These are phyloP conservation scores for Salvia splendens DNA, from an alignment of 257 asterid genomes.

Conservation along the genomic window DNA sequence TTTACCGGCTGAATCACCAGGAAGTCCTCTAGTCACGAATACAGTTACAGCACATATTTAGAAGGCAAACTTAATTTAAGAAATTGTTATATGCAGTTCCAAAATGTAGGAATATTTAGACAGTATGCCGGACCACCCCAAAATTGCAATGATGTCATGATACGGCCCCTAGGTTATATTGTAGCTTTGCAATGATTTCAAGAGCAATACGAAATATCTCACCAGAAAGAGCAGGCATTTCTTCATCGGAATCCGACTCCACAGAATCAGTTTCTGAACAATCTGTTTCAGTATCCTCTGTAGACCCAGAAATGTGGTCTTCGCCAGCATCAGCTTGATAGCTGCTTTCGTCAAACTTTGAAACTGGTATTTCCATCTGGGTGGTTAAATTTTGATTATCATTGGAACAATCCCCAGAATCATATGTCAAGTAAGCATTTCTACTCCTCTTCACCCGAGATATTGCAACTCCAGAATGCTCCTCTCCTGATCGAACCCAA, in stretches of 20 bases:
- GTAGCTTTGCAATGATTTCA: constrained; percentile 3
- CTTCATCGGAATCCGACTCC: constrained; percentile 83
- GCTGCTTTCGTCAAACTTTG: constrained; percentile 52
- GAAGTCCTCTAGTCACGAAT: background rate
- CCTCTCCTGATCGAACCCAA: constrained; percentile 55
- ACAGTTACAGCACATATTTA: constrained; percentile 1
- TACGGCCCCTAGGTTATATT: constrained; percentile 2
- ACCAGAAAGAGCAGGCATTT: constrained; percentile 82
- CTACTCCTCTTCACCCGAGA: constrained; percentile 59
- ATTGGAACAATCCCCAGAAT: constrained; percentile 51
- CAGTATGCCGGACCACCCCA: constrained; percentile 18
- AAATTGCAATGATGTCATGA: constrained; percentile 5
- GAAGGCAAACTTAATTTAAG: background rate
- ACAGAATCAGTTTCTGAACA: constrained; percentile 79
- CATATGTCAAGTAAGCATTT: constrained; percentile 46
- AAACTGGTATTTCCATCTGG: constrained; percentile 51
- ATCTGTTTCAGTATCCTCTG: constrained; percentile 96
- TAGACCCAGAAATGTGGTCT: constrained; percentile 65
- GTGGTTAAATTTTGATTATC: constrained; percentile 47
- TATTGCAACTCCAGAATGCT: constrained; percentile 47
- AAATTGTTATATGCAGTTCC: constrained; percentile 13
- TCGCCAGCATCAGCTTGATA: constrained; percentile 52
- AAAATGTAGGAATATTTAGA: background rate
- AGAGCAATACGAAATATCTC: constrained; percentile 24
- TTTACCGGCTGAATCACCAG: constrained; percentile 2